These are phyloP conservation scores for Rhodocollybia butyracea DNA, from an alignment of 768 basidiomycete genomes.

Conservation along the genomic window DNA sequence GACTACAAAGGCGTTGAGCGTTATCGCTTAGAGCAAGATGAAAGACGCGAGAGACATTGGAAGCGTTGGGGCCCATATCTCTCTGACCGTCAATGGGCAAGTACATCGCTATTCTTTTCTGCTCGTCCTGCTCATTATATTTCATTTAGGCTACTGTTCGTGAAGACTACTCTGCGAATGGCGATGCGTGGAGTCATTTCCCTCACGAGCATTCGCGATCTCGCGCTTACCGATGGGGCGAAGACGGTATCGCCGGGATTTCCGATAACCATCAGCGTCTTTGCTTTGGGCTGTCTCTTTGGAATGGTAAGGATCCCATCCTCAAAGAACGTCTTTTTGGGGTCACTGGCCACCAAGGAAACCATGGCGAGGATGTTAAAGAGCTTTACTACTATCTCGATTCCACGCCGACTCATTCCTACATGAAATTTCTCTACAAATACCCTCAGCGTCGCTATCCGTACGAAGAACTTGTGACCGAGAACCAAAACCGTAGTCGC, in stretches of 20 bases:
- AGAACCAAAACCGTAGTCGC: slow-evolving; percentile 78
- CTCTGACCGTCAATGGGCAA: slow-evolving; percentile 95
- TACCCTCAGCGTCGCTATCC: slow-evolving; percentile 92
- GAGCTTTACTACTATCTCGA: slow-evolving; percentile 99
- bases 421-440: slow-evolving; percentile 99
- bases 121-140: background rate
- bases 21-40: slow-evolving; percentile 82
- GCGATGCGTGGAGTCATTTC: slow-evolving; percentile 95
- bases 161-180: slow-evolving; percentile 96
- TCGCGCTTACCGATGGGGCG: slow-evolving; percentile 97
- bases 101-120: slow-evolving; percentile 21
- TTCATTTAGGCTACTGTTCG: slow-evolving; percentile 84
- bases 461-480: slow-evolving; percentile 88
- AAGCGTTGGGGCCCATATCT: slow-evolving; percentile 99
- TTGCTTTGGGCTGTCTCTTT: slow-evolving; percentile 86
- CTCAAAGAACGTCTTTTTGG: slow-evolving; percentile 97
- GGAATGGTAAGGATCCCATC: slow-evolving; percentile 94
- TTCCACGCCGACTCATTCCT: slow-evolving; percentile 97
- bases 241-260: slow-evolving; percentile 96
- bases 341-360: slow-evolving; percentile 95
- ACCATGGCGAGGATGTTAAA: slow-evolving; percentile 99
- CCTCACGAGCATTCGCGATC: slow-evolving; percentile 92
- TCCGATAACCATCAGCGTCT: slow-evolving; percentile 96
- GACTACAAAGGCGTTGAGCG: slow-evolving; percentile 82
- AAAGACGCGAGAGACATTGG: slow-evolving; percentile 83